Base-by-base conservation (phyloP, 768 basidiomycete species). In the Dioszegia aurantiaca region DNA sequence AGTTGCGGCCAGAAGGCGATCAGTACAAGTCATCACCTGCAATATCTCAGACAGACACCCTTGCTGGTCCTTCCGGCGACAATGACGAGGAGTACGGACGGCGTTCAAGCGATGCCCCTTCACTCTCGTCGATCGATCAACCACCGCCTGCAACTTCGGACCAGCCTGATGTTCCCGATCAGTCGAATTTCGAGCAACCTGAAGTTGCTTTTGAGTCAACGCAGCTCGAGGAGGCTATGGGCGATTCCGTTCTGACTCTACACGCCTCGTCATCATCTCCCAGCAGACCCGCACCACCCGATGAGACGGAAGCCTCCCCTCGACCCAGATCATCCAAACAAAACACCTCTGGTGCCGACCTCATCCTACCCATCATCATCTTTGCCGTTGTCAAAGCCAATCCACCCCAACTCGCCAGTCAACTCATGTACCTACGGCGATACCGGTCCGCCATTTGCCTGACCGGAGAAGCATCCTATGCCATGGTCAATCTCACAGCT, bases 371-470 rank as follows among this genome's bases (percentile, higher is more conserved):
- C 0, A 78, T 98, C 59, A 85, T 97, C 74, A 99, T 97, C 46
- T 95, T 87, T 70, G 85, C 91, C 1, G 90, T 95, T 40, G 92
- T 97, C 68, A 90, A 90, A 75, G 81, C 89, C 12, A 97, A 98
- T 72, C 94, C 95, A 0, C 80, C 85, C 0, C 86, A 85, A 58
- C 82, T 98, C 0, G 82, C 82, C 80, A 92, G 63, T 80, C 88
- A 65, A 82, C 86, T 78, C 70, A 73, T 79, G 54, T 82, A 77
- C 65, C 73, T 80, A 28, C 80, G 81, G 36, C 77, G 81, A 30
- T 93, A 61, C 77, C 86, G 59, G 82, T 82, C 78, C 81, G 76
- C 78, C 4, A 72, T 77, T n/a, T 75, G 78, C 46, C 59, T 79
- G 41, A 85, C 33, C 81, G 92, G 92, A 2, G 91, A 97, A 70